A percentile compares a stretch with the other conserved stretches of the same genome.
Evolutionary conservation across 495 filamentous ascomycete species (phyloP).

Genomic region (Penicillium alfredii): DNA sequence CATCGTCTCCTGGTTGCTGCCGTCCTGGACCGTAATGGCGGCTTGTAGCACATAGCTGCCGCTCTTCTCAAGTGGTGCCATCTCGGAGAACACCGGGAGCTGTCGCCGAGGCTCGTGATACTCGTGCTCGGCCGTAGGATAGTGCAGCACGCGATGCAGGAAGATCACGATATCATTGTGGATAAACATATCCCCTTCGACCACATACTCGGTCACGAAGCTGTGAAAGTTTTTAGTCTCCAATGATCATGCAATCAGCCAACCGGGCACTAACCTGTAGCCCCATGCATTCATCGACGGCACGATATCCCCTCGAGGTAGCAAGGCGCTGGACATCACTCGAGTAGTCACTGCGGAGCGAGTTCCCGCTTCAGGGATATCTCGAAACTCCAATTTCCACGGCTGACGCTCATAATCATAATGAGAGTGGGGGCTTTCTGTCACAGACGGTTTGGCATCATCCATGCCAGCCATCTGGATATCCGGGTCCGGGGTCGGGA

Average conservation of each 20-base stretch:
- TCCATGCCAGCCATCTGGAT: constrained; percentile 30
- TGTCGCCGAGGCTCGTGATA: constrained; percentile 24
- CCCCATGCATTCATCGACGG: constrained; percentile 47
- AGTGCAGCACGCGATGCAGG: constrained; percentile 43
- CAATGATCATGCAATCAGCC: too few relatives aligned
- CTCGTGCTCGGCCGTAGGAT: constrained; percentile 22
- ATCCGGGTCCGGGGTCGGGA: constrained; percentile 19
- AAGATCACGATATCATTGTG: constrained; percentile 44
- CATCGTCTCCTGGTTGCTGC: constrained; percentile 48
- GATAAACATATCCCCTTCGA: constrained; percentile 45
- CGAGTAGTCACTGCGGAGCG: constrained; percentile 44
- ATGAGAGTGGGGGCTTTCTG: background rate
- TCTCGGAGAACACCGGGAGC: constrained; percentile 29
- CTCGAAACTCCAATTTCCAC: constrained; percentile 49
- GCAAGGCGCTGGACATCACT: constrained; percentile 38
- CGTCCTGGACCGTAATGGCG: constrained; percentile 43
- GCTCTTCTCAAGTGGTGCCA: constrained; percentile 40
- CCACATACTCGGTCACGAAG: constrained; percentile 43
- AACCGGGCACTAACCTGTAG: constrained; percentile 47
- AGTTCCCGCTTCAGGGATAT: constrained; percentile 47
- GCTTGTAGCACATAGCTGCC: constrained; percentile 49
- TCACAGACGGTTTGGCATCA: constrained; percentile 6
- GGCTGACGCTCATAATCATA: constrained; percentile 38
- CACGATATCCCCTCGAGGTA: constrained; percentile 41
- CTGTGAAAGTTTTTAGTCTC: constrained; percentile 29